These are phyloP conservation scores for Suillus hirtellus DNA, from an alignment of 768 basidiomycete genomes.

Conservation along the genomic window DNA sequence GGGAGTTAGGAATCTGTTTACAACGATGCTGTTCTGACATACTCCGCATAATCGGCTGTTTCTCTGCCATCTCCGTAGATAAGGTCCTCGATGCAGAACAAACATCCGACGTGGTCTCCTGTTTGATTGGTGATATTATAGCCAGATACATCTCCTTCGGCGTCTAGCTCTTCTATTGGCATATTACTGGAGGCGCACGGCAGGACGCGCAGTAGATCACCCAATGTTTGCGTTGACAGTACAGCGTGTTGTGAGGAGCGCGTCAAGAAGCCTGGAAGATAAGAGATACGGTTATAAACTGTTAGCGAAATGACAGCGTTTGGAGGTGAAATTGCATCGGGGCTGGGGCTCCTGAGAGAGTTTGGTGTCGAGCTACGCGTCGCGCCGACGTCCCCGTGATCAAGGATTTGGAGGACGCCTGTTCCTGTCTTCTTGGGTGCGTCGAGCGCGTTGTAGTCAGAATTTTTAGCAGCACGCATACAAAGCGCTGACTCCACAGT, in stretches of 20 bases:
- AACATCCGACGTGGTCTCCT: constrained; percentile 33
- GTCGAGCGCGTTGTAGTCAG: constrained; percentile 63
- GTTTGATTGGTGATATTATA: constrained; percentile 29
- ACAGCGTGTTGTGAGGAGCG: constrained; percentile 70
- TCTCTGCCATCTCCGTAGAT: constrained; percentile 56
- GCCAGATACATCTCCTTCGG: constrained; percentile 33
- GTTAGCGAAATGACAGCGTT: constrained; percentile 60
- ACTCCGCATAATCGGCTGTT: constrained; percentile 59
- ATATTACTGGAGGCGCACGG: constrained; percentile 64
- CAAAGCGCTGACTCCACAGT: constrained; percentile 56
- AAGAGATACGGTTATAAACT: constrained; percentile 58
- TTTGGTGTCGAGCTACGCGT: background rate
- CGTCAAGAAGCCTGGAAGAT: constrained; percentile 58
- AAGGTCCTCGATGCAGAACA: constrained; percentile 62
- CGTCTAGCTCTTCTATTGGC: constrained; percentile 41
- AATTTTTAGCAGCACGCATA: constrained; percentile 60
- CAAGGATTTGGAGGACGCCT: constrained; percentile 33
- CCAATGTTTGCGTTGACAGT: constrained; percentile 71
- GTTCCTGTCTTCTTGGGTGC: constrained; percentile 28
- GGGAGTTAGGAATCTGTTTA: background rate
- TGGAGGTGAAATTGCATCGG: constrained; percentile 5
- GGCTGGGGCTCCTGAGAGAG: background rate
- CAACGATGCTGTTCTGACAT: constrained; percentile 29
- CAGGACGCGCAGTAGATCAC: constrained; percentile 57
- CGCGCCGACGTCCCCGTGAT: background rate